Base-by-base conservation (phyloP, 805 yeast genomes). In the Candida mattraensis region DNA sequence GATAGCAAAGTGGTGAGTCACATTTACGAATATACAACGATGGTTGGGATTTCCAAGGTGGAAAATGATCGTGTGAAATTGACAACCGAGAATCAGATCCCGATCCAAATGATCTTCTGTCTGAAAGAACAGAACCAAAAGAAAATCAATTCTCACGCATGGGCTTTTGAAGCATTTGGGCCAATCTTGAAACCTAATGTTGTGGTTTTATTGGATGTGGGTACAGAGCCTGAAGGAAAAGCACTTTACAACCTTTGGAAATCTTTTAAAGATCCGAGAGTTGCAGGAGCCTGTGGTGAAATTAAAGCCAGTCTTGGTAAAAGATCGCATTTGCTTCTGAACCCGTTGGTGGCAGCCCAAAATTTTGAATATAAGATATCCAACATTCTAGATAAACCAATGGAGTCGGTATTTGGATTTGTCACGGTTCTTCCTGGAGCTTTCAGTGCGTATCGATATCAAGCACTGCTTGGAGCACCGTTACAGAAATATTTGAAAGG, bases 221-320 rank as follows among this genome's bases (percentile, higher is more conserved):
- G 99, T 52, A 91, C 99, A 1, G 83, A 82, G 58, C 96, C 98
- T 2, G 76, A 85, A 4, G 74, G 77, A 44, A 87, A 85, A 48
- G 82, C 97, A 3, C 76, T 91, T 33, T 89, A 86, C 59, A 84
- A 86, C 48, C 64, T 93, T 38, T 91, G 99, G 99, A 80, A 80
- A 58, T 76, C 89, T 25, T 93, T 91, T 55, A 70, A 69, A 42
- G 72, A 80, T 50, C 83, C 87, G 2, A 74, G 78, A 35, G 94
- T 91, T 14, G 99, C 95, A 3, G 99, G 99, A 24, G 95, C 97
- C 1, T 91, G 99, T 76, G 99, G 99, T 36, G 98, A 93, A 58
- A 91, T 93, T 62, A 82, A 79, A 46, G 94, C 93, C 0, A 80
- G 83, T 60, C 65, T 89, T 35, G 97, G 98, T 3, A 60, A 54